Conservation (phyloP, 208 protist species). For the Leishmania martiniquensis region DNA sequence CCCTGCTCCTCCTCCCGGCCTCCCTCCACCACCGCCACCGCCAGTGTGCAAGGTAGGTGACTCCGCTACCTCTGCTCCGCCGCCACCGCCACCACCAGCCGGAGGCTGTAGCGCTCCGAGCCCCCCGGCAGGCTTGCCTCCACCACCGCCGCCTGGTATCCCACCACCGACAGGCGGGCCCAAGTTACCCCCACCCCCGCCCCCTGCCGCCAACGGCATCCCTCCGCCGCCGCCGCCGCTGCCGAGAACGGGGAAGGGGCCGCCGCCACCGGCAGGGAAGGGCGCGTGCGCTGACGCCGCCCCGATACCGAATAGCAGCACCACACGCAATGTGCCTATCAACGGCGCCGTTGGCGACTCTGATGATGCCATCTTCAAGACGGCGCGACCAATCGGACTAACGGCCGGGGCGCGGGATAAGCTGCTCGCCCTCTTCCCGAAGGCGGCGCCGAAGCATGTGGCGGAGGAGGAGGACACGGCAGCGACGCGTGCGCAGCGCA, state of each 20-base stretch:
- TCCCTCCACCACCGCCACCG: constrained; percentile 31
- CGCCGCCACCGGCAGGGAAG: constrained; percentile 28
- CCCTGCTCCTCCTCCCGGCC: background rate
- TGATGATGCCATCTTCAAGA: constrained; percentile 40
- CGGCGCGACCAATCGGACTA: background rate
- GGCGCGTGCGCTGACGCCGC: background rate
- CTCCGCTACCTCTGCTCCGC: background rate
- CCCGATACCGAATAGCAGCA: constrained; percentile 20
- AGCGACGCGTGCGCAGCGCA: constrained; percentile 14
- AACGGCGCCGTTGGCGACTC: constrained; percentile 34
- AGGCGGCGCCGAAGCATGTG: constrained; percentile 19
- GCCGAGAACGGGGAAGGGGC: constrained; percentile 16
- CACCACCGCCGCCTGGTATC: constrained; percentile 24
- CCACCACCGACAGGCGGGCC: constrained; percentile 15
- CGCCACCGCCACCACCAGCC: constrained; percentile 21
- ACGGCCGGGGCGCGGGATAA: constrained; percentile 15
- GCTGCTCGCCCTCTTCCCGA: constrained; percentile 36
- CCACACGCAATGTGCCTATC: constrained; percentile 65
- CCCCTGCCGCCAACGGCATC: constrained; percentile 9
- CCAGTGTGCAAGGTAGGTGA: background rate
- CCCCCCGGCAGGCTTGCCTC: constrained; percentile 29
- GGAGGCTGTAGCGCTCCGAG: constrained; percentile 3
- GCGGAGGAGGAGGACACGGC: constrained; percentile 22
- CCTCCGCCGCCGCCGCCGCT: constrained; percentile 42
- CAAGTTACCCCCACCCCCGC: constrained; percentile 17